A percentile compares a stretch with the other conserved stretches of the same genome.
Conservation (phyloP, 2,329 filamentous ascomycete species). For the Amylocarpus encephaloides region DNA sequence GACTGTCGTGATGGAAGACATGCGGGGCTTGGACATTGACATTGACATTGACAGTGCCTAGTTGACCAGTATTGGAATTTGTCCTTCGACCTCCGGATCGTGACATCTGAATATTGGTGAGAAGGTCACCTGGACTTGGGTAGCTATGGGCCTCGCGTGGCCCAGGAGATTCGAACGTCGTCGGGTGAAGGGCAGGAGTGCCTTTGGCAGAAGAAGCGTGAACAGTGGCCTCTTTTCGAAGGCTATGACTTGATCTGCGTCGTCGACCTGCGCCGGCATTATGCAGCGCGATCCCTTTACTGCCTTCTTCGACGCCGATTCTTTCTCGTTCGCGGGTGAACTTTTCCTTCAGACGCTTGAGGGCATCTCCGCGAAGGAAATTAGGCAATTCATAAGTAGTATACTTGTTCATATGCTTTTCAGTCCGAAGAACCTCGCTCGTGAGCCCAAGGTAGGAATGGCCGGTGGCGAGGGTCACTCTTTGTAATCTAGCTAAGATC, state of each 20-base stretch:
- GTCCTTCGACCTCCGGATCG: conserved; percentile 48
- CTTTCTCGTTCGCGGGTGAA: conserved; percentile 81
- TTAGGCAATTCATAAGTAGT: conserved; percentile 90
- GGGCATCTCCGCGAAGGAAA: conserved; percentile 73
- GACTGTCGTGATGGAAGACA: conserved; percentile 28
- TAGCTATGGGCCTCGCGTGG: conserved; percentile 34
- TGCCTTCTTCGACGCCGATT: conserved; percentile 70
- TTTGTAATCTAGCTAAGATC: conserved; percentile 86
- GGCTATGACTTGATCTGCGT: conserved; percentile 63
- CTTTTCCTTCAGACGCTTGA: conserved; percentile 86
- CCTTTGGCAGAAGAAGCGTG: conserved; percentile 44
- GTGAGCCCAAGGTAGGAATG: conserved; percentile 92
- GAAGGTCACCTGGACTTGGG: conserved; percentile 68
- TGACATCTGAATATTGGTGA: conserved; percentile 70
- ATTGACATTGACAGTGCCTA: conserved; percentile 19
- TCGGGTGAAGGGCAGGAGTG: conserved; percentile 10
- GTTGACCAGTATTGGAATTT: conserved; percentile 13
- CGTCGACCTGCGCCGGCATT: conserved; percentile 63
- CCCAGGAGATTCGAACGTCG: conserved; percentile 32
- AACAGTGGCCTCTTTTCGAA: conserved; percentile 73
- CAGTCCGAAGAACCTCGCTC: conserved; percentile 84
- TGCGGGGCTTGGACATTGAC: conserved; percentile 29
- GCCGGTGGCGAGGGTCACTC: conserved; percentile 89
- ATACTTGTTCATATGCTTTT: conserved; percentile 89
- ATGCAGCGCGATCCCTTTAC: conserved; percentile 91